Evolutionary conservation across 2,329 filamentous ascomycete genomes (phyloP), one percentile per base, ranked within the genome.

Genomic region (Diaporthe destruens): DNA sequence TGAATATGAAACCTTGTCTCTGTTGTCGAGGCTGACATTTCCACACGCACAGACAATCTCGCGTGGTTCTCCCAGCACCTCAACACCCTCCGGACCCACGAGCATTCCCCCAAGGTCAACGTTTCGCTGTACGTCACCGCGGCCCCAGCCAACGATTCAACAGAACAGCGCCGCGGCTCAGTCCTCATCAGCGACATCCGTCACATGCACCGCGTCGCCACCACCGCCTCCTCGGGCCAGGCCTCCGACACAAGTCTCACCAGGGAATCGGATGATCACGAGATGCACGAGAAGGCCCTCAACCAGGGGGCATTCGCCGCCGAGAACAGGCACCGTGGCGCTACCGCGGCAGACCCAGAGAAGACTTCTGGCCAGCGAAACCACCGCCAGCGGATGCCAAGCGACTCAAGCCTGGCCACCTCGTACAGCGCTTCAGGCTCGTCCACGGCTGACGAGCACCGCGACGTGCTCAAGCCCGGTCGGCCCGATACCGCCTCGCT

Each of bases 31-130:
- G 51, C 72, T 70, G 23, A 74, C n/a, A 4, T 16, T 5, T 18
- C 6, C 25, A 3, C n/a, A 7, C 9, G 25, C 29, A 53, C 39
- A 82, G 80, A 81, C 32, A 81, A 80, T 49, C 71, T 84, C 5
- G 75, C 78, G 4, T 84, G 82, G 82, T 84, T 82, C 73, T 77
- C 78, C 11, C 78, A 83, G 25, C 82, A 85, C 55, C 78, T 85
- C 8, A 76, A 81, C n/a, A 77, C 79, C 47, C 77, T 85, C 16
- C 79, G 80, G 6, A 80, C 78, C 2, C 83, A 85, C 74, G 77
- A 78, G 7, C 81, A 83, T 72, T 81, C 83, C 0, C 79, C 80
- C 0, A 81, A 81, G 65, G 78, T 85, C 25, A 79, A 81, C 6
- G 77, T 84, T 6, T 81, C 80, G 34, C 76, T 85, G 20, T 83